A percentile compares a stretch with the other conserved stretches of the same genome.
Conservation (phyloP, 306 rosid genomes). For the Pyrus communis region DNA sequence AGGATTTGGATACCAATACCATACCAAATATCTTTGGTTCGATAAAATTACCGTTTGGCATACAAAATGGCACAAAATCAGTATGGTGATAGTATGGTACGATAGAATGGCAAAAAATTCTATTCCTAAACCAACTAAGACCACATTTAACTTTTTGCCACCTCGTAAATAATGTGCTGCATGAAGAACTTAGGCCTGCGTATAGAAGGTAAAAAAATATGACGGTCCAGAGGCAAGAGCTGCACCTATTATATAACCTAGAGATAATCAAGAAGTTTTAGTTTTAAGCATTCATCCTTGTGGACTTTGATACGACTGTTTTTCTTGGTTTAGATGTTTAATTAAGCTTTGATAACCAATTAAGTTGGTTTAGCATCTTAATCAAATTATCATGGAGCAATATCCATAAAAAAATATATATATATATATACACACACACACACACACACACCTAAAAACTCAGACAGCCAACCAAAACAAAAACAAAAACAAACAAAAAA, state of each 20-base stretch:
- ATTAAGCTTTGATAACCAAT: too few relatives aligned
- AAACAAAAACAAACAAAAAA: conserved; percentile 4
- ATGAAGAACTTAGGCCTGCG: not conserved
- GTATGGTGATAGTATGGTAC: too few relatives aligned
- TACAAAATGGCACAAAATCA: too few relatives aligned
- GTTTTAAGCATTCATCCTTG: not conserved
- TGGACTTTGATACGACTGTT: not conserved
- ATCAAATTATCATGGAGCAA: not conserved
- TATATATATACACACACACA: too few relatives aligned
- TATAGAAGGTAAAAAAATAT: too few relatives aligned
- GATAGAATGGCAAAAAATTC: too few relatives aligned
- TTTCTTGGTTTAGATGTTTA: not conserved
- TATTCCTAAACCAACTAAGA: too few relatives aligned
- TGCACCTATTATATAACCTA: too few relatives aligned
- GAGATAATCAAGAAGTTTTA: not conserved
- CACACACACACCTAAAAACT: not conserved
- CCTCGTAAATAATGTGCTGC: not conserved
- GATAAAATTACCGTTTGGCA: too few relatives aligned
- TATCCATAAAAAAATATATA: not conserved
- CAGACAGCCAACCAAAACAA: not conserved
- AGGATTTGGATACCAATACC: not conserved
- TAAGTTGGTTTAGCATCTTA: too few relatives aligned
- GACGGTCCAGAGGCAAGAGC: too few relatives aligned
- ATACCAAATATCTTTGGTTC: not conserved
- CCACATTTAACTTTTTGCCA: not conserved